A percentile compares a stretch with the other conserved stretches of the same genome.
Evolutionary conservation across 2,329 filamentous ascomycete genomes (phyloP).

Genomic region (Scortechinia acanthostroma): DNA sequence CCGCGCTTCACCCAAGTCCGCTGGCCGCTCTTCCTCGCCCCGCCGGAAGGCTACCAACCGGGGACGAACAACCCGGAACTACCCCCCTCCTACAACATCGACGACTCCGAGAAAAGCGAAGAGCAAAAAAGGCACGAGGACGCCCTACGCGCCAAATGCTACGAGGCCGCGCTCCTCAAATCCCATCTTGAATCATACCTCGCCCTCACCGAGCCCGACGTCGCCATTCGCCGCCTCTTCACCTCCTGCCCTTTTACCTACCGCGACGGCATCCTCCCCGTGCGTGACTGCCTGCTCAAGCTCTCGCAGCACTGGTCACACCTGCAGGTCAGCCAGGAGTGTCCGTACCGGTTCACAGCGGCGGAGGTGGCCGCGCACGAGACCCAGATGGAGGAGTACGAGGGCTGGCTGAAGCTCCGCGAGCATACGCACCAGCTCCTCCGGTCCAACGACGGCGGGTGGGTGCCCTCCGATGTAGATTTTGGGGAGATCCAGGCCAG

Average conservation of each 20-base stretch:
- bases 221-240: not conserved
- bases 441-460: not conserved
- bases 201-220: not conserved
- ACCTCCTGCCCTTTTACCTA: not conserved
- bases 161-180: constrained; percentile 10
- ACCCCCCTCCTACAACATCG: too few species aligned
- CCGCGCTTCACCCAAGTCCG: not conserved
- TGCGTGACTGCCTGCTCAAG: not conserved
- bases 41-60: too few species aligned
- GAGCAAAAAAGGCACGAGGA: constrained; percentile 8
- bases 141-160: constrained; percentile 10
- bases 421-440: not conserved
- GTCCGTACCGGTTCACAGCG: not conserved
- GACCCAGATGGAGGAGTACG: not conserved
- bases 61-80: too few species aligned
- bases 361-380: not conserved
- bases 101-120: too few species aligned
- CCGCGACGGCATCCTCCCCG: not conserved
- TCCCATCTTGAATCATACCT: not conserved
- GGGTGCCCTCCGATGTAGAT: not conserved
- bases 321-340: not conserved
- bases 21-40: not conserved
- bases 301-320: not conserved
- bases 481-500: not conserved
- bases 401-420: not conserved